Evolutionary conservation across 306 rosid species (phyloP).

Genomic region (Senna siamea): DNA sequence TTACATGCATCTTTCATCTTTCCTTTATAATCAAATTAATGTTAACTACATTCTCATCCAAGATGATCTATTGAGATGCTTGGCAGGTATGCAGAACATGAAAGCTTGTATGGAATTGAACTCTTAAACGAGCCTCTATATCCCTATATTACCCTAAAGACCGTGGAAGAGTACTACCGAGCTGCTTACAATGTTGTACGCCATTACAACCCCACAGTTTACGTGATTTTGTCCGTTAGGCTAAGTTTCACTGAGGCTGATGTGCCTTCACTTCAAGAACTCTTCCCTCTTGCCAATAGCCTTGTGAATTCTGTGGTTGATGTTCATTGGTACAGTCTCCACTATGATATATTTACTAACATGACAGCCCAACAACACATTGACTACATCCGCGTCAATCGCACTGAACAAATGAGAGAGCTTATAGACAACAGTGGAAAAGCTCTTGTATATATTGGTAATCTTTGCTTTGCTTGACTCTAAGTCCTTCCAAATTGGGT

Average conservation of each 20-base stretch:
- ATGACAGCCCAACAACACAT: constrained; percentile 62
- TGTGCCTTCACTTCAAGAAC: constrained; percentile 35
- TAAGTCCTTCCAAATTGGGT: no score
- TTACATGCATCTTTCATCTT: not conserved
- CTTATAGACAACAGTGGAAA: constrained; percentile 65
- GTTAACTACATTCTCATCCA: not conserved
- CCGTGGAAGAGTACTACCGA: constrained; percentile 57
- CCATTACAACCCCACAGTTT: constrained; percentile 50
- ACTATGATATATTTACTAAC: constrained; percentile 33
- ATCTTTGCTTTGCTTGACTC: constrained; percentile 12
- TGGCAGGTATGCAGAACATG: constrained; percentile 56
- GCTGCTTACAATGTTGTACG: constrained; percentile 67
- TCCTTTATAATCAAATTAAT: not conserved
- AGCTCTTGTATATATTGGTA: constrained; percentile 71
- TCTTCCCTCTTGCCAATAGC: constrained; percentile 60
- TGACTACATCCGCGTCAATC: constrained; percentile 54
- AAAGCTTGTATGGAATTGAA: constrained; percentile 69
- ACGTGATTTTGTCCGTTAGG: constrained; percentile 64
- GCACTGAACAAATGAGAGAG: constrained; percentile 44
- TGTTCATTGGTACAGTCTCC: constrained; percentile 72
- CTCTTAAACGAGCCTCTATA: constrained; percentile 74
- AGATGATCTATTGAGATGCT: not conserved
- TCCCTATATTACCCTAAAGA: constrained; percentile 56
- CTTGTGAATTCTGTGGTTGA: constrained; percentile 54
- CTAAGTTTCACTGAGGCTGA: constrained; percentile 41